phyloP scores from a whole-genome alignment of 2,329 filamentous ascomycete genomes.

The Dactylellina parvicollis region DNA sequence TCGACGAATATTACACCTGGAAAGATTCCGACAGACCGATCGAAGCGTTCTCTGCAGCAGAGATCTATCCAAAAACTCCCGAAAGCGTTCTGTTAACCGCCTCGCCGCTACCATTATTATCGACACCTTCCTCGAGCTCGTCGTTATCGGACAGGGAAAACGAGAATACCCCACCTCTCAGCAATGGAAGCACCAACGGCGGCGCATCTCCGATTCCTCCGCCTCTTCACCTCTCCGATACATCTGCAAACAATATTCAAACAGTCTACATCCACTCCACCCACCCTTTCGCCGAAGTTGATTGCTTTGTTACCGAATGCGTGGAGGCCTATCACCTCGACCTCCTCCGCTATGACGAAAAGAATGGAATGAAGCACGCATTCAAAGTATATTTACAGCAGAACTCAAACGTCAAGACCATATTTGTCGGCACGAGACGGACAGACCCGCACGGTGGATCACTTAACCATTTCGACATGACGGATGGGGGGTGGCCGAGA shows the following conservation, averaged over 20 bases:
- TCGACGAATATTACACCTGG: conserved; percentile 61
- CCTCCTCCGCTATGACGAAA: conserved; percentile 76
- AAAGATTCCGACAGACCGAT: conserved; percentile 60
- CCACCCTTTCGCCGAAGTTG: conserved; percentile 85
- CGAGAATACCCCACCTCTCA: conserved; percentile 47
- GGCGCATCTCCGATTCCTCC: conserved; percentile 40
- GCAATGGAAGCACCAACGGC: background rate
- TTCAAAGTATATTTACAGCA: conserved; percentile 80
- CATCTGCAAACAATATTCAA: conserved; percentile 62
- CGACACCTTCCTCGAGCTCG: conserved; percentile 58
- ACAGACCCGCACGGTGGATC: conserved; percentile 89
- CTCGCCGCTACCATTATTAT: conserved; percentile 56
- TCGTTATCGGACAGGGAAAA: conserved; percentile 54
- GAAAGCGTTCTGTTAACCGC: conserved; percentile 25
- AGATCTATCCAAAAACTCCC: conserved; percentile 37
- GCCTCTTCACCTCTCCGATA: conserved; percentile 66
- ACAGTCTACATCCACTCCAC: conserved; percentile 88
- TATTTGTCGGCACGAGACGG: conserved; percentile 86
- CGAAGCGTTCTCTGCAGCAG: conserved; percentile 23
- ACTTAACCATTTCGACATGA: conserved; percentile 83
- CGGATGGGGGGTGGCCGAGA: conserved; percentile 86
- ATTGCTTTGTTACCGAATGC: conserved; percentile 79
- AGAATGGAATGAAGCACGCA: conserved; percentile 77
- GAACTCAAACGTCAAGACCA: conserved; percentile 73
- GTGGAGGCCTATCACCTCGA: conserved; percentile 77